A percentile compares a stretch with the other conserved stretches of the same genome.
These are phyloP conservation scores for Aspergillus cavernicola DNA, from an alignment of 495 filamentous ascomycete genomes.

Conservation along the genomic window DNA sequence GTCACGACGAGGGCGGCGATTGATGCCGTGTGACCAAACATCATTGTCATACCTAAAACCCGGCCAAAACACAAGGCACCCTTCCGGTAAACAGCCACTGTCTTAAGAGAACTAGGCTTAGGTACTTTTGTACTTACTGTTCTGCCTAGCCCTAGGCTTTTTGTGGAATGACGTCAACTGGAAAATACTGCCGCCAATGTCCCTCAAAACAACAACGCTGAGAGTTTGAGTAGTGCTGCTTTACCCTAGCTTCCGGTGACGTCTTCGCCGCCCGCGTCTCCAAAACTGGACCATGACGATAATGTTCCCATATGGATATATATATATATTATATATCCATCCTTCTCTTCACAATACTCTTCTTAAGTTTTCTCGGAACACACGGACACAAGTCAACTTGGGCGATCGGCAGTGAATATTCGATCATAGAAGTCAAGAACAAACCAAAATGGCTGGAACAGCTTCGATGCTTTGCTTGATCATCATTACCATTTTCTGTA, in stretches of 20 bases:
- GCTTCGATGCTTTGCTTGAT: constrained; percentile 45
- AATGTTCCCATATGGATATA: constrained; percentile 28
- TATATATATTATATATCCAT: constrained; percentile 36
- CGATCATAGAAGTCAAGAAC: not conserved
- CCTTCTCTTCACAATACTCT: constrained; percentile 26
- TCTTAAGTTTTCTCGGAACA: constrained; percentile 31
- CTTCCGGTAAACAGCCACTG: too few relatives aligned
- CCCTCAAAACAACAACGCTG: too few relatives aligned
- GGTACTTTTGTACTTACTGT: not conserved
- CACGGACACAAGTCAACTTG: constrained; percentile 17
- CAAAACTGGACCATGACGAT: constrained; percentile 23
- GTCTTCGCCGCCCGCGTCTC: constrained; percentile 13
- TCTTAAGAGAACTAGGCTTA: too few relatives aligned
- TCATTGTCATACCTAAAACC: too few relatives aligned
- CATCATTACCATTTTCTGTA: constrained; percentile 58
- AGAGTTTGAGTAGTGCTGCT: too few relatives aligned
- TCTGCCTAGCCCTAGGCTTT: not conserved
- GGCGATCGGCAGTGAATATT: constrained; percentile 6
- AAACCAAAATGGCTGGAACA: constrained; percentile 29
- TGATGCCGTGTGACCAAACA: constrained; percentile 69
- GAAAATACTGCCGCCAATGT: not conserved
- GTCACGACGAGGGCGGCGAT: constrained; percentile 82
- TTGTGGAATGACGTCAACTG: constrained; percentile 19
- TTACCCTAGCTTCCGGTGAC: constrained; percentile 11
- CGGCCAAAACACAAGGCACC: too few relatives aligned